Conservation (phyloP, 2,329 filamentous ascomycete genomes). For the Neonectria neomacrospora region DNA sequence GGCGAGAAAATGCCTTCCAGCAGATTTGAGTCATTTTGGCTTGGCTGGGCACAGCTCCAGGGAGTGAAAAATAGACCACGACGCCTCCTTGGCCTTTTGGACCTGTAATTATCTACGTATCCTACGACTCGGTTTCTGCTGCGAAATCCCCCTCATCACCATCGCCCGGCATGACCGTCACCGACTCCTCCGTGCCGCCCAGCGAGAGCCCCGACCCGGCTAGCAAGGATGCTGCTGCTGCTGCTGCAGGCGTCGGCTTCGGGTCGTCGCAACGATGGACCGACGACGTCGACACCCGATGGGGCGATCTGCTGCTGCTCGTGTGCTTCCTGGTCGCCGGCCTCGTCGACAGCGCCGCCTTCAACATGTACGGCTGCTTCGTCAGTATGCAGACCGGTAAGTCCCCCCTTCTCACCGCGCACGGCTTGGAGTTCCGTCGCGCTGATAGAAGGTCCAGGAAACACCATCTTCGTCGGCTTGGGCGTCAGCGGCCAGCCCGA, state of each 20-base stretch:
- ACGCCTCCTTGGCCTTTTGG: not conserved
- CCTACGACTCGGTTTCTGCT: not conserved
- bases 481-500: constrained; percentile 43
- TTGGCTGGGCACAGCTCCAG: not conserved
- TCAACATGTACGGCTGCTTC: constrained; percentile 46
- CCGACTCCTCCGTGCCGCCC: constrained; percentile 15
- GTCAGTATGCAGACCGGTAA: constrained; percentile 46
- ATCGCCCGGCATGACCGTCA: constrained; percentile 3
- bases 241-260: constrained; percentile 5
- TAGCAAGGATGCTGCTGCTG: constrained; percentile 14
- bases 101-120: not conserved
- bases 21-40: not conserved
- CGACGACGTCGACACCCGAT: constrained; percentile 36
- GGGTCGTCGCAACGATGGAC: constrained; percentile 31
- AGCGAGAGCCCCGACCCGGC: constrained; percentile 12
- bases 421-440: not conserved
- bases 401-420: not conserved
- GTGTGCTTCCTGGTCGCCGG: constrained; percentile 43
- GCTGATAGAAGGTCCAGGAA: constrained; percentile 31
- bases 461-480: constrained; percentile 44
- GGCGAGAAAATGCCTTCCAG: not conserved
- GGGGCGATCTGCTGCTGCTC: constrained; percentile 40
- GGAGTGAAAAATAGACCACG: not conserved
- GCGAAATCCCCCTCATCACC: not conserved
- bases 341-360: constrained; percentile 43